Conservation (phyloP, 768 basidiomycete species). For the Boletus tomentosulus region DNA sequence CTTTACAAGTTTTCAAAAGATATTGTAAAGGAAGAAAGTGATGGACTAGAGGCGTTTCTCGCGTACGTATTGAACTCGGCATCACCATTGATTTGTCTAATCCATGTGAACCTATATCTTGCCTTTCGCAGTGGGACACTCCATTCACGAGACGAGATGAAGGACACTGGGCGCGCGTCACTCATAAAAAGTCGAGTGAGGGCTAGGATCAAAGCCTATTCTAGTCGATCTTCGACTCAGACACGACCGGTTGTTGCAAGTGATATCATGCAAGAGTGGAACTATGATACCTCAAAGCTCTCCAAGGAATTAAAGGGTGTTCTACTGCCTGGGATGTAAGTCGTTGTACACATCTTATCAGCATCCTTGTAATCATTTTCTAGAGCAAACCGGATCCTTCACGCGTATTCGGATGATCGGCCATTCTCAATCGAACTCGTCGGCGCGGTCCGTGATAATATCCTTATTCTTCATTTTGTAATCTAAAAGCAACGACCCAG, state of each 20-base stretch:
- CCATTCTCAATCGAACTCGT: slow-evolving; percentile 52
- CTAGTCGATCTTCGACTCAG: background rate
- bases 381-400: slow-evolving; percentile 37
- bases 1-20: slow-evolving; percentile 38
- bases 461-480: background rate
- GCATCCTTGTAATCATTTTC: background rate
- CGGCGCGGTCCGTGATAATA: slow-evolving; percentile 41
- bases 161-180: slow-evolving; percentile 20
- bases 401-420: slow-evolving; percentile 47
- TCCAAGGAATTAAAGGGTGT: background rate
- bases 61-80: slow-evolving; percentile 22
- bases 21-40: slow-evolving; percentile 17
- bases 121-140: slow-evolving; percentile 29
- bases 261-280: slow-evolving; percentile 6
- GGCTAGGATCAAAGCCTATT: background rate
- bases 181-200: slow-evolving; percentile 17
- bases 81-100: background rate
- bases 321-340: slow-evolving; percentile 19
- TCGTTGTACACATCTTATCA: background rate
- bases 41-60: slow-evolving; percentile 17
- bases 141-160: slow-evolving; percentile 19
- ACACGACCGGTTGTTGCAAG: background rate
- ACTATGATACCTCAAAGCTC: slow-evolving; percentile 10
- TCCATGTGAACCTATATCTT: background rate
- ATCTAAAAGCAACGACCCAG: slow-evolving; percentile 20